Evolutionary conservation across 441 rosid genomes (phyloP).

Genomic region (Viola pubescens): DNA sequence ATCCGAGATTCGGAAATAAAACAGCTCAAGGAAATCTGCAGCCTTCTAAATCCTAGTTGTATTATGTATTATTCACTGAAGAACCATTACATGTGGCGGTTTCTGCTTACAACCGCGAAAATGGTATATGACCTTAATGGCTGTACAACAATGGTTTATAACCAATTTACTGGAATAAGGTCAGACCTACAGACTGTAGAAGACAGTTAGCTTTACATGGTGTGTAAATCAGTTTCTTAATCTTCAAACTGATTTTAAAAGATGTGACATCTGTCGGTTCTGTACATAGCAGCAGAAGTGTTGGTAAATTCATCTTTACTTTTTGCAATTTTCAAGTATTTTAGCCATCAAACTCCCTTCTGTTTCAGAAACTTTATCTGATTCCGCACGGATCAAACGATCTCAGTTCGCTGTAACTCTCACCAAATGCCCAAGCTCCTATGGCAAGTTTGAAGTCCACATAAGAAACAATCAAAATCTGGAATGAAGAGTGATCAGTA

Average conservation of each 20-base stretch:
- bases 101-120: not conserved
- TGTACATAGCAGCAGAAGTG: conserved; percentile 16
- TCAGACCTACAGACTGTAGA: conserved; percentile 15
- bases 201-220: conserved; percentile 14
- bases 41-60: not conserved
- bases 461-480: not conserved
- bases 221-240: conserved; percentile 17
- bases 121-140: conserved; percentile 13
- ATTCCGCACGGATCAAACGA: conserved; percentile 2
- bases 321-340: conserved; percentile 16
- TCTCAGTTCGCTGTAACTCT: conserved; percentile 10
- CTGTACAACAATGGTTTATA: conserved; percentile 35
- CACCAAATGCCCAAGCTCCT: conserved; percentile 50
- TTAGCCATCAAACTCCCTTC: conserved; percentile 9
- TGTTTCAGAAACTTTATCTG: conserved; percentile 6
- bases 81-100: conserved; percentile 1
- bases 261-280: conserved; percentile 17
- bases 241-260: conserved; percentile 9
- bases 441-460: conserved; percentile 8
- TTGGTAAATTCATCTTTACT: conserved; percentile 8
- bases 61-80: conserved; percentile 4
- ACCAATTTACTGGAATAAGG: conserved; percentile 18
- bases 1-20: not conserved
- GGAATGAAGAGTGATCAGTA: not conserved
- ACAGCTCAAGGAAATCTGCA: not conserved